Evolutionary conservation across 805 yeast species (phyloP).

Genomic region (Kurtzmaniella fragi): DNA sequence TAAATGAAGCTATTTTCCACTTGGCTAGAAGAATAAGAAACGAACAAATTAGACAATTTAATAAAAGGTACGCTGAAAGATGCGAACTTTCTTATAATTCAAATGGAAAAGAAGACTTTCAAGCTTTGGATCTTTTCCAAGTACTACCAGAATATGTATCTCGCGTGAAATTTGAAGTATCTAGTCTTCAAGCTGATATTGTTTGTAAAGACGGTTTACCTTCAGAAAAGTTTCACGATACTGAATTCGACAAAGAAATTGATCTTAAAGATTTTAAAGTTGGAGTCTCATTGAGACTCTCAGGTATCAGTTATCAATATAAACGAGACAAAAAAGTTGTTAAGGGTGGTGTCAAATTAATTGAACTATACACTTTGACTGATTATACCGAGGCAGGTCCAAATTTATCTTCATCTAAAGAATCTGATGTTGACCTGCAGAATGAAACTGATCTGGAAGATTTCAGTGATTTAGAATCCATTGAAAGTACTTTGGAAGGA

Average conservation of each 20-base stretch:
- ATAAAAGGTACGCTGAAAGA: constrained; percentile 15
- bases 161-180: constrained; percentile 20
- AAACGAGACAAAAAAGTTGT: constrained; percentile 18
- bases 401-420: constrained; percentile 33
- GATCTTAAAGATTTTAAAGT: constrained; percentile 33
- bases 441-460: constrained; percentile 13
- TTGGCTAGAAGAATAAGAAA: constrained; percentile 28
- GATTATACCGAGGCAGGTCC: constrained; percentile 19
- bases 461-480: constrained; percentile 29
- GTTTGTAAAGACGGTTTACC: constrained; percentile 40
- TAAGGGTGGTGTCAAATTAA: constrained; percentile 11
- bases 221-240: constrained; percentile 20
- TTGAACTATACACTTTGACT: constrained; percentile 34
- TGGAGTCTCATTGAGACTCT: constrained; percentile 29
- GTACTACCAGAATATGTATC: constrained; percentile 24
- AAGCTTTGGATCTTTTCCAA: constrained; percentile 23
- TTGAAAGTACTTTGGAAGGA: constrained; percentile 14
- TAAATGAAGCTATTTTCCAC: constrained; percentile 33
- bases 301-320: constrained; percentile 16
- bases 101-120: background rate
- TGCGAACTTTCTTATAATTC: background rate
- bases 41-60: constrained; percentile 18
- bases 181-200: constrained; percentile 26
- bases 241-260: constrained; percentile 16
- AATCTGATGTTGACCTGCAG: constrained; percentile 9